Evolutionary conservation across 2,329 filamentous ascomycete genomes (phyloP).

Genomic region (Fusarium metavorans): DNA sequence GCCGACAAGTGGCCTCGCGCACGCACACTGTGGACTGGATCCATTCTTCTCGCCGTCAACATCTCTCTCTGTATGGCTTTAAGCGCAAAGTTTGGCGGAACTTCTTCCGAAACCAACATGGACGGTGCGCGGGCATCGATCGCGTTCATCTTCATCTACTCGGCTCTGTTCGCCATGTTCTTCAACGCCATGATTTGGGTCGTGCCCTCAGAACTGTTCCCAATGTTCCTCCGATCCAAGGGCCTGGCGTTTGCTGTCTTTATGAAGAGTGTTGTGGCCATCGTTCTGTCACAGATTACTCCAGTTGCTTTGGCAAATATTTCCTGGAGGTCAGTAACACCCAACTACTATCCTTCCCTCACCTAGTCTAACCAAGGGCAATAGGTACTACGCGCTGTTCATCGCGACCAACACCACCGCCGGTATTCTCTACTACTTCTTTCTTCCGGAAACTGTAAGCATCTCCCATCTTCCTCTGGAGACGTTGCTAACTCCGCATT

Average conservation of each 20-base stretch:
- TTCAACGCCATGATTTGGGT: constrained; percentile 51
- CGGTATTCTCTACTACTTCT: neutral
- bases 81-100: constrained; percentile 33
- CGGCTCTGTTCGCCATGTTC: constrained; percentile 46
- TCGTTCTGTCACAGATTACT: constrained; percentile 46
- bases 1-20: constrained; percentile 47
- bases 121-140: constrained; percentile 42
- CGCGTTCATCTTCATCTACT: constrained; percentile 49
- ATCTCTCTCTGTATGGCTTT: constrained; percentile 45
- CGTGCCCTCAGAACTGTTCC: constrained; percentile 45
- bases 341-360: neutral
- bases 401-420: neutral
- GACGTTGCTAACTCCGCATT: neutral
- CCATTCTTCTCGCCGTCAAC: constrained; percentile 29
- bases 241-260: constrained; percentile 43
- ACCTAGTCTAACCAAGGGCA: neutral
- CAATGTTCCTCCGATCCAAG: constrained; percentile 31
- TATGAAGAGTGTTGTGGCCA: constrained; percentile 43
- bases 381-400: neutral
- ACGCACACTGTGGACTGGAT: constrained; percentile 29
- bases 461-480: neutral
- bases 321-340: neutral
- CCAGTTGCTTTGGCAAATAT: constrained; percentile 34
- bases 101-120: constrained; percentile 21
- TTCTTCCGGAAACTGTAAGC: neutral